Conservation (phyloP, 768 basidiomycete species). For the Leccinum arenicola region DNA sequence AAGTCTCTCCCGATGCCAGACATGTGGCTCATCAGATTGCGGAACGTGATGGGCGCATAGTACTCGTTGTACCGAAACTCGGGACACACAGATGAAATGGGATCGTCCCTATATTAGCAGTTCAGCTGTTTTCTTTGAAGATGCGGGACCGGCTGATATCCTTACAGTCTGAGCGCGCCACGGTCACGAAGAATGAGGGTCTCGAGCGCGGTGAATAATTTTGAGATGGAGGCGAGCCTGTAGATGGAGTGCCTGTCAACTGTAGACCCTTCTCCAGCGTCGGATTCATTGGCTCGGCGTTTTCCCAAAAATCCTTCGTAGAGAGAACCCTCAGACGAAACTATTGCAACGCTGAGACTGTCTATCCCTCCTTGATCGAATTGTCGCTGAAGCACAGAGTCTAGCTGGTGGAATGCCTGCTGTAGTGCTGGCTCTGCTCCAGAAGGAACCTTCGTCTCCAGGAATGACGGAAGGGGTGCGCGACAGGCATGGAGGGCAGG, state of each 20-base stretch:
- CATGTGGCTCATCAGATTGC: conserved; percentile 43
- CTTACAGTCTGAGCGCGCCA: conserved; percentile 40
- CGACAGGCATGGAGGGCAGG: conserved; percentile 7
- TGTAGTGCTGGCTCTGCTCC: conserved; percentile 8
- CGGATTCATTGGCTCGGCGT: conserved; percentile 43
- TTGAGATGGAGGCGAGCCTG: conserved; percentile 50
- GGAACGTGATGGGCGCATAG: conserved; percentile 35
- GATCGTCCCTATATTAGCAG: conserved; percentile 41
- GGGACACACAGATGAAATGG: conserved; percentile 35
- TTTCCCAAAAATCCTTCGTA: conserved; percentile 46
- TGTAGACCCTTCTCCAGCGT: conserved; percentile 12
- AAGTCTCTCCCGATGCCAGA: conserved; percentile 32
- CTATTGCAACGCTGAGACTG: conserved; percentile 48
- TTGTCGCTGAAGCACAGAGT: conserved; percentile 11
- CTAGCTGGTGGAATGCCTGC: conserved; percentile 6
- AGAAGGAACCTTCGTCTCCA: conserved; percentile 16
- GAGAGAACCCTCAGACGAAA: conserved; percentile 42
- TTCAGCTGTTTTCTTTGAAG: not conserved
- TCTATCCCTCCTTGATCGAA: conserved; percentile 40
- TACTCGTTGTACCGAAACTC: conserved; percentile 21
- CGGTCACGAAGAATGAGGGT: conserved; percentile 47
- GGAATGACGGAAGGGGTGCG: conserved; percentile 17
- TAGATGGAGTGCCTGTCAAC: conserved; percentile 47
- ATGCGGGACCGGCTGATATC: not conserved
- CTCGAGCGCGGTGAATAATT: conserved; percentile 49